Evolutionary conservation across 192 early-diverging fungal species (phyloP), one percentile per base, ranked within the genome.

Genomic region (Umbelopsis vinacea): DNA sequence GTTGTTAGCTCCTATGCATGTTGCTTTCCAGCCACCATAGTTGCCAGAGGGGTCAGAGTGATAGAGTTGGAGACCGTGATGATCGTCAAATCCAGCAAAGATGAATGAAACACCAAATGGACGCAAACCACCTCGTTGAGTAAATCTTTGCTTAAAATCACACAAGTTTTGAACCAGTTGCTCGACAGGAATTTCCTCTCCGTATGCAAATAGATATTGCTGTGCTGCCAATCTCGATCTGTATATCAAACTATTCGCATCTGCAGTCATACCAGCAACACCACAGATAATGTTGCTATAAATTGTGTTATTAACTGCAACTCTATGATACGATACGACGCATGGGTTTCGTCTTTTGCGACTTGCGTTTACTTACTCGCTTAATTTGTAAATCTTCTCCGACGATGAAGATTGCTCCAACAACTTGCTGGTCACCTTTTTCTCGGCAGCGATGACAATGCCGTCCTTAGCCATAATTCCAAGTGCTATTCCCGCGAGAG

Each of bases 81-180:
- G 87, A 29, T 91, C 79, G 78, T 98, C 98, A 82, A 92, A 94
- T 33, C 98, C 97, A 24, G 94, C 98, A 75, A 94, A 98, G 69
- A 99, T 86, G 80, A 99, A 98, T 23, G 97, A 98, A 15, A 98
- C 98, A 50, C 98, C 98, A 77, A 94, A 99, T 17, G 98, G 98
- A 82, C 98, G 97, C 57, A 99, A 84, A 71, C 96, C 93, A 80
- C 98, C 97, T 77, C 96, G 97, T 79, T 98, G 97, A 52, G 98
- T 99, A 82, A 98, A 98, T 54, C 95, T 94, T 76, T 99, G 97
- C 89, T 99, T 99, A 77, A 98, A 79, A 85, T 99, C 95, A 79
- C 97, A 97, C 69, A 99, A 86, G 67, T 86, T 86, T 76, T 98
- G 94, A 43, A 99, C 98, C 46, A 99, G 88, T 72, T 95, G 94